These are phyloP conservation scores for Trichoderma arundinaceum DNA, from an alignment of 2,329 filamentous ascomycete species.

Conservation along the genomic window DNA sequence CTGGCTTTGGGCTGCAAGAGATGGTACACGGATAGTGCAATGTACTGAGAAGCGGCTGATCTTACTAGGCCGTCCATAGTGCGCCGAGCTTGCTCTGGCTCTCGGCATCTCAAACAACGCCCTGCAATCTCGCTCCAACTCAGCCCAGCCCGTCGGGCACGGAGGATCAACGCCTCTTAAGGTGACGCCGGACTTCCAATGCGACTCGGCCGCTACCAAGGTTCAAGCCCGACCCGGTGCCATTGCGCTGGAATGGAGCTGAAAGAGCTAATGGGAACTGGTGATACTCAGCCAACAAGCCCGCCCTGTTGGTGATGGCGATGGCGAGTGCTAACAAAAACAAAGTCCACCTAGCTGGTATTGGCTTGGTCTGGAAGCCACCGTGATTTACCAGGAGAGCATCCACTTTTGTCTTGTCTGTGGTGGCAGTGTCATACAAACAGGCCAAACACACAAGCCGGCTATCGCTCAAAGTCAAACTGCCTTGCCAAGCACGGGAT, in stretches of 20 bases:
- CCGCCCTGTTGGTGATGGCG: neutral
- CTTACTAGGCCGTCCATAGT: neutral
- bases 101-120: neutral
- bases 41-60: neutral
- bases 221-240: conserved; percentile 17
- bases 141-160: conserved; percentile 10
- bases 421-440: conserved; percentile 15
- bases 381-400: conserved; percentile 5
- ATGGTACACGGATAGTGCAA: conserved; percentile 5
- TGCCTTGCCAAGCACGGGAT: conserved; percentile 14
- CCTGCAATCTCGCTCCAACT: neutral
- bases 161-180: neutral
- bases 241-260: conserved; percentile 26
- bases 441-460: conserved; percentile 7
- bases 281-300: too few species aligned
- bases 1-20: conserved; percentile 3
- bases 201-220: neutral
- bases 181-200: neutral
- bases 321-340: neutral
- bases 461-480: conserved; percentile 7
- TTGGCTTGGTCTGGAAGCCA: neutral
- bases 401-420: neutral
- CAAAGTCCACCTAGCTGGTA: neutral
- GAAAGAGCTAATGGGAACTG: neutral
- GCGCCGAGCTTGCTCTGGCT: neutral